Conservation (phyloP, 257 asterid genomes). For the Vinca minor region DNA sequence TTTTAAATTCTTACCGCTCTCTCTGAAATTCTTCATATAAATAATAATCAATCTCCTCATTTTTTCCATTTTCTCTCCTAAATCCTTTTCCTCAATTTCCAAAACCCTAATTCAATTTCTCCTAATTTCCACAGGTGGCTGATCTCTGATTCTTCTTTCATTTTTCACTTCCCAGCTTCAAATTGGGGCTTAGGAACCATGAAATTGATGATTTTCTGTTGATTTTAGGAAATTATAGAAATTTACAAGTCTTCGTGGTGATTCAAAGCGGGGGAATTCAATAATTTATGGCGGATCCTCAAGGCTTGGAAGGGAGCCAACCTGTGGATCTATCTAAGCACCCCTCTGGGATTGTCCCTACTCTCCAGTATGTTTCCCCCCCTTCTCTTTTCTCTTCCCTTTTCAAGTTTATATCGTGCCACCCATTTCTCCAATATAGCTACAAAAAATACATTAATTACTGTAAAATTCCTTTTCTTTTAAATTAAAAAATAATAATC, state of each 20-base stretch:
- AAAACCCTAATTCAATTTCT: background rate
- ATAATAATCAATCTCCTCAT: too few species aligned
- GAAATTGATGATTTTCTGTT: too few species aligned
- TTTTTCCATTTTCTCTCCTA: background rate
- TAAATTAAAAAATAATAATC: background rate
- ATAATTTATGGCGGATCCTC: constrained; percentile 61
- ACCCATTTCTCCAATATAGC: background rate
- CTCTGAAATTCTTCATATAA: too few species aligned
- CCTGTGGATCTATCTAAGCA: constrained; percentile 57
- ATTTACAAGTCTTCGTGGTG: background rate
- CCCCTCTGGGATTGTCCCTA: constrained; percentile 84
- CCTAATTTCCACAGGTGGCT: background rate
- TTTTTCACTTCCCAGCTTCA: background rate
- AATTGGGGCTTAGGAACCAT: background rate
- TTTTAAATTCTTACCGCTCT: constrained; percentile 4
- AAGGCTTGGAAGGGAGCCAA: too few species aligned
- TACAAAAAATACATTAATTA: too few species aligned
- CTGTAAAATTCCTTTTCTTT: too few species aligned
- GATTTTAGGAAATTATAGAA: background rate
- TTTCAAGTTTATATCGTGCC: background rate
- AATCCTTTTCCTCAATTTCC: background rate
- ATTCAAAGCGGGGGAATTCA: background rate
- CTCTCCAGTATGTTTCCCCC: constrained; percentile 52
- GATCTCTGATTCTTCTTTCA: background rate
- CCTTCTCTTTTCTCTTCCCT: background rate